phyloP scores from a whole-genome alignment of 2,329 filamentous ascomycete species.

The Penicillium sp. region DNA sequence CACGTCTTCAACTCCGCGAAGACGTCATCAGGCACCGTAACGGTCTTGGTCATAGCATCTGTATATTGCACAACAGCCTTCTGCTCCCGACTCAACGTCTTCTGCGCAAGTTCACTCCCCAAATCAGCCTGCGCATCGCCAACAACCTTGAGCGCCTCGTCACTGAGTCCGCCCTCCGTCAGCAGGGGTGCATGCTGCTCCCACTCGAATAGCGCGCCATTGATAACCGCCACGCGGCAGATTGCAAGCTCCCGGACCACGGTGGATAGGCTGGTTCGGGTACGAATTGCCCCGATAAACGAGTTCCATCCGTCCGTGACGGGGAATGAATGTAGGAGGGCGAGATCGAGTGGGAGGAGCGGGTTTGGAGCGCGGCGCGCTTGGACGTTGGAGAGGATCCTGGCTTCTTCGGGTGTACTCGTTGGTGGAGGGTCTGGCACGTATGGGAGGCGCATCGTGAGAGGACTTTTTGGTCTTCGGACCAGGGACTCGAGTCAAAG shows the following conservation, averaged over 20 bases:
- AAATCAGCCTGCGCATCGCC: slow-evolving; percentile 35
- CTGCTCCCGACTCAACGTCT: slow-evolving; percentile 59
- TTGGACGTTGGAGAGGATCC: slow-evolving; percentile 54
- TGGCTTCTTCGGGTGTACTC: slow-evolving; percentile 50
- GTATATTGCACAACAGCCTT: slow-evolving; percentile 72
- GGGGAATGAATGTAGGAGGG: slow-evolving; percentile 57
- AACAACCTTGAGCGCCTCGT: slow-evolving; percentile 44
- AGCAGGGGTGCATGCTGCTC: slow-evolving; percentile 75
- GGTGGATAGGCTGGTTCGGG: slow-evolving; percentile 52
- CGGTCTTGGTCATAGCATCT: slow-evolving; percentile 79
- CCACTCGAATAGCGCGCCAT: slow-evolving; percentile 86
- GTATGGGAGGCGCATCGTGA: slow-evolving; percentile 57
- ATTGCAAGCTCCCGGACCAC: slow-evolving; percentile 75
- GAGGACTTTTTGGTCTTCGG: slow-evolving; percentile 11
- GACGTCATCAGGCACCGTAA: slow-evolving; percentile 68
- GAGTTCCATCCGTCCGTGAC: slow-evolving; percentile 62
- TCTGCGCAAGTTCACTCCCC: slow-evolving; percentile 27
- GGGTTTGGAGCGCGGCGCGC: slow-evolving; percentile 53
- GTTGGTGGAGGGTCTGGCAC: slow-evolving; percentile 54
- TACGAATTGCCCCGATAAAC: slow-evolving; percentile 59
- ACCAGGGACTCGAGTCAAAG: not conserved
- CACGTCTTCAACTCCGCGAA: slow-evolving; percentile 64
- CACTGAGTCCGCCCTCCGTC: slow-evolving; percentile 57
- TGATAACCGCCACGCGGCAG: slow-evolving; percentile 76
- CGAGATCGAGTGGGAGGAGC: slow-evolving; percentile 56